Evolutionary conservation across 2,329 filamentous ascomycete species (phyloP), one percentile per base, ranked within the genome.

Genomic region (Aspergillus jensenii): DNA sequence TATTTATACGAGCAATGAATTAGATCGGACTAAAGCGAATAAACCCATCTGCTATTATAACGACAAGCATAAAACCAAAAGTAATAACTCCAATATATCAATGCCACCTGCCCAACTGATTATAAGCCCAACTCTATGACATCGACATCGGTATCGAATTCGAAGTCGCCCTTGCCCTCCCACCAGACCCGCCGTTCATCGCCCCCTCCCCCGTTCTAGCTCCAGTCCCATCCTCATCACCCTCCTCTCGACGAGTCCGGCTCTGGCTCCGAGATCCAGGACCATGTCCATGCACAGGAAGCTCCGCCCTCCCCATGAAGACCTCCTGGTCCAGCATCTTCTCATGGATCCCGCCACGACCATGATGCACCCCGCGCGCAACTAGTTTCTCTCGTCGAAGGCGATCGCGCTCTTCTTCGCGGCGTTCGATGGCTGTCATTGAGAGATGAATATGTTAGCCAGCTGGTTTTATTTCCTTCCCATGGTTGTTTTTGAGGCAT

Each of bases 321-420:
- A 25, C 50, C 27, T 46, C 58, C 52, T 62, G 61, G 56, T 67
- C 60, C 11, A 66, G 17, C 57, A 68, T 68, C 54, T 71, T 73
- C 59, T 72, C 71, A 52, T 65, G 62, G 5, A 65, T 52, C 14
- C 60, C 63, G 43, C 62, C 60, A 17, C 59, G 59, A 11, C 64
- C 63, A 52, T 65, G 62, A 39, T 66, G 67, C 23, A 66, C 60
- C 19, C 61, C 60, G 31, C 60, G 61, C 7, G 53, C 65, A 19
- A 35, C 49, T 23, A 62, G 21, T 12, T 45, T 48, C 23, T 59
- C 19, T 14, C 49, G 52, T 4, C 55, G 56, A 17, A 54, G 47
- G 14, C 56, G 49, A 21, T 56, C 55, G 37, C 44, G 66, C 11
- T 74, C 64, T 19, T 67, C 68, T 53, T 71, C 72, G 55, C 69